A percentile compares a stretch with the other conserved stretches of the same genome.
Evolutionary conservation across 805 yeast species (phyloP).

Genomic region (Schwanniomyces vanrijiae): DNA sequence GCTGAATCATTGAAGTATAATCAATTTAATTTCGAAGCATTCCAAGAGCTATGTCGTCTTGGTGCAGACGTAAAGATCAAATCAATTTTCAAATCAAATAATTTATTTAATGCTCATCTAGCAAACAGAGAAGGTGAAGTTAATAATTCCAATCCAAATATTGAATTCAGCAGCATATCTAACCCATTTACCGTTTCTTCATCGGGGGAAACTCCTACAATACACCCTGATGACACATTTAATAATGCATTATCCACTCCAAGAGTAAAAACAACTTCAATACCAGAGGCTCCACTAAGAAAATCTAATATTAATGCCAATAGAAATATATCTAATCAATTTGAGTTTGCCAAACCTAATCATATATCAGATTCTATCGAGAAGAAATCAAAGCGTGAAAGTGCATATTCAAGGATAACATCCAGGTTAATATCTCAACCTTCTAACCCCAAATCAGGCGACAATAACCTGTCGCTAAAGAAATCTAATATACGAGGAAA

Average conservation of each 20-base stretch:
- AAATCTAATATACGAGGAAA: slow-evolving; percentile 9
- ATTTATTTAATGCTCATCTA: slow-evolving; percentile 1
- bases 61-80: slow-evolving; percentile 70
- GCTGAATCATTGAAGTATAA: slow-evolving; percentile 69
- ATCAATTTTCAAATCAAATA: slow-evolving; percentile 43
- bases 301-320: slow-evolving; percentile 15
- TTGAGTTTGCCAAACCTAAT: slow-evolving; percentile 33
- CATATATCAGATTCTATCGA: slow-evolving; percentile 16
- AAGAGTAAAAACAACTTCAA: slow-evolving; percentile 18
- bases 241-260: slow-evolving; percentile 30
- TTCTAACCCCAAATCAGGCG: slow-evolving; percentile 4
- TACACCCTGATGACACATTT: slow-evolving; percentile 23
- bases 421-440: slow-evolving; percentile 50
- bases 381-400: slow-evolving; percentile 27
- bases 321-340: slow-evolving; percentile 6
- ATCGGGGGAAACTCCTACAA: slow-evolving; percentile 7
- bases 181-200: slow-evolving; percentile 22
- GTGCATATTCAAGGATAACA: slow-evolving; percentile 45
- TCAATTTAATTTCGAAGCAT: slow-evolving; percentile 86
- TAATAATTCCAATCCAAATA: background rate
- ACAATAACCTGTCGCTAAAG: slow-evolving; percentile 1
- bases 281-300: slow-evolving; percentile 41
- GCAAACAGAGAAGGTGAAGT: slow-evolving; percentile 2
- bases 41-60: slow-evolving; percentile 67
- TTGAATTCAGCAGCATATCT: slow-evolving; percentile 14